Conservation (phyloP, 176 grass and related monocot genomes). For the Olyra latifolia region DNA sequence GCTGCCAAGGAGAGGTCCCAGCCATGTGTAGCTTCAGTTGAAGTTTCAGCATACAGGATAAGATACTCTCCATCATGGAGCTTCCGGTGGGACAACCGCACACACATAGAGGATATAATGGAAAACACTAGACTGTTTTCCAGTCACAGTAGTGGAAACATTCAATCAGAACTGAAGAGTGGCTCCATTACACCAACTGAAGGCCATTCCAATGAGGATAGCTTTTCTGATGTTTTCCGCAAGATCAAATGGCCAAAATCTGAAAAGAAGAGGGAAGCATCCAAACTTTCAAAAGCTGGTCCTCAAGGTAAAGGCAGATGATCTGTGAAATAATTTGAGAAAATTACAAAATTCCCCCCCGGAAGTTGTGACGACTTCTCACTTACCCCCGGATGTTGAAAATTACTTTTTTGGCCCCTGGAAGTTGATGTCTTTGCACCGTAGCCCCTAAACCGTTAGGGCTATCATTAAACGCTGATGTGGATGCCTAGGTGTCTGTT, state of each 20-base stretch:
- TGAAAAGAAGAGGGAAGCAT: conserved; percentile 40
- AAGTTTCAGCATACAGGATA: conserved; percentile 44
- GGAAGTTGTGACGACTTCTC: too few species aligned
- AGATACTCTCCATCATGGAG: conserved; percentile 74
- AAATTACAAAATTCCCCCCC: too few species aligned
- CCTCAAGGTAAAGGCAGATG: conserved; percentile 29
- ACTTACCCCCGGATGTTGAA: too few species aligned
- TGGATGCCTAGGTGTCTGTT: too few species aligned
- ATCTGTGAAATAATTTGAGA: too few species aligned
- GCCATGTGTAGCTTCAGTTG: conserved; percentile 30
- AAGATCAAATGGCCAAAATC: conserved; percentile 39
- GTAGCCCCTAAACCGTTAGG: too few species aligned
- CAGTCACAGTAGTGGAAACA: conserved; percentile 34
- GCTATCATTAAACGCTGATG: too few species aligned
- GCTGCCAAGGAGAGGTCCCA: conserved; percentile 56
- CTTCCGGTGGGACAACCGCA: conserved; percentile 69
- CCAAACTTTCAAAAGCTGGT: conserved; percentile 35
- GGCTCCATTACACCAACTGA: conserved; percentile 34
- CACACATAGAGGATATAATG: conserved; percentile 66
- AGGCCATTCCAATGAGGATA: conserved; percentile 12
- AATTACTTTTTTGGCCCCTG: too few species aligned
- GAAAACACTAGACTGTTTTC: conserved; percentile 29
- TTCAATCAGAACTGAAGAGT: conserved; percentile 43
- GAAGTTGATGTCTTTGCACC: too few species aligned
- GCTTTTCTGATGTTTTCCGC: conserved; percentile 14